These are phyloP conservation scores for Fabrea salina DNA, from an alignment of 169 alveolate genomes.

Conservation along the genomic window DNA sequence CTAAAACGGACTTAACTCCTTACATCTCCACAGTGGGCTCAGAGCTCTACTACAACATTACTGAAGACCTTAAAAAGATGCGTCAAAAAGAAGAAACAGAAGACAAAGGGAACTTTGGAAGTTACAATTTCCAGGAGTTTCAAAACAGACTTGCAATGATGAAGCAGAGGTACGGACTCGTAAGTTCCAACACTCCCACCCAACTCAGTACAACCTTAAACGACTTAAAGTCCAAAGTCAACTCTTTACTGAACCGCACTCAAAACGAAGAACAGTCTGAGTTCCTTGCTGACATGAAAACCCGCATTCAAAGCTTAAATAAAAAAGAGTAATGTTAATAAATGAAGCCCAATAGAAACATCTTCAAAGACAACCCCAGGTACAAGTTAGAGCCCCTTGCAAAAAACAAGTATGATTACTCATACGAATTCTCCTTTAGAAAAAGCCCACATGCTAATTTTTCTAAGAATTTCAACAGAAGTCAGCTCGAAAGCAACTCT, in stretches of 20 bases:
- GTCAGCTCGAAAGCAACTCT: too few relatives aligned
- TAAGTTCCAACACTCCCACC: not conserved
- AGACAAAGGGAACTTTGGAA: not conserved
- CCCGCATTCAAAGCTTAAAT: too few relatives aligned
- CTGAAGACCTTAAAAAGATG: not conserved
- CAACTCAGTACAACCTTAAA: not conserved
- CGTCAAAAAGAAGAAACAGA: constrained; percentile 15
- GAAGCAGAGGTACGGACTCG: constrained; percentile 22
- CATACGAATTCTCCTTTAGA: too few relatives aligned
- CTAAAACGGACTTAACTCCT: constrained; percentile 31
- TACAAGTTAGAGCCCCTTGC: too few relatives aligned
- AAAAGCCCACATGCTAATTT: too few relatives aligned
- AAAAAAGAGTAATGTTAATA: too few relatives aligned
- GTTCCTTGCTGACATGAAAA: too few relatives aligned
- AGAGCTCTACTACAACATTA: constrained; percentile 8
- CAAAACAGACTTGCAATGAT: constrained; percentile 8
- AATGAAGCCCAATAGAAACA: too few relatives aligned
- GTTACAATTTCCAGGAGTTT: not conserved
- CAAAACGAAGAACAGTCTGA: not conserved
- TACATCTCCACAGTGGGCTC: constrained; percentile 12
- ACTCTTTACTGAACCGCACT: constrained; percentile 17
- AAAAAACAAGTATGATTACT: too few relatives aligned
- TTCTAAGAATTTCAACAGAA: too few relatives aligned
- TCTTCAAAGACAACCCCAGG: too few relatives aligned
- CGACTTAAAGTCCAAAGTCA: not conserved